phyloP scores from a whole-genome alignment of 495 filamentous ascomycete species.

The Aspergillus nidulans region DNA sequence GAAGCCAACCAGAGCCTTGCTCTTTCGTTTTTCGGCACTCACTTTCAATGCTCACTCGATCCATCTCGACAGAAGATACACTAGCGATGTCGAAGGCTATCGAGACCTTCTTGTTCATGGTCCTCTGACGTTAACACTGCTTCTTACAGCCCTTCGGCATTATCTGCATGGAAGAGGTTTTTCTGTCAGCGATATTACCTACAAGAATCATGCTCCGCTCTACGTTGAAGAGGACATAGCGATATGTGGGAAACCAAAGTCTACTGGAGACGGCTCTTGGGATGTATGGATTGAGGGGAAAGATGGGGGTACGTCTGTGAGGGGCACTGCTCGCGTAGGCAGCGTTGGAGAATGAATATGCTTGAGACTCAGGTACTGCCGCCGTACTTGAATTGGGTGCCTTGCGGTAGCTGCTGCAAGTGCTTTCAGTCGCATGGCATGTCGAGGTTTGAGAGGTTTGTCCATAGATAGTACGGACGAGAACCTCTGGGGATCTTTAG shows the following conservation, averaged over 20 bases:
- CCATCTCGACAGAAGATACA: slow-evolving; percentile 73
- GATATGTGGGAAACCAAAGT: slow-evolving; percentile 50
- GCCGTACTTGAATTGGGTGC: too few relatives aligned
- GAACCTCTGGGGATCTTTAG: too few relatives aligned
- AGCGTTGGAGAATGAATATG: background rate
- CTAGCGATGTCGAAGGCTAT: slow-evolving; percentile 66
- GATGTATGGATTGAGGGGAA: slow-evolving; percentile 65
- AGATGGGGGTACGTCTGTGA: slow-evolving; percentile 58
- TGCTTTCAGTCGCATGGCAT: too few relatives aligned
- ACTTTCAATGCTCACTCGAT: slow-evolving; percentile 85
- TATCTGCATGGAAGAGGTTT: slow-evolving; percentile 34
- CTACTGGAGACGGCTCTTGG: slow-evolving; percentile 32
- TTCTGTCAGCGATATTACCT: slow-evolving; percentile 56
- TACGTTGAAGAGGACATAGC: slow-evolving; percentile 63
- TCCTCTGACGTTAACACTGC: slow-evolving; percentile 70
- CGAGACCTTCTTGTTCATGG: slow-evolving; percentile 77
- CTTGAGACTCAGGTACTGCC: too few relatives aligned
- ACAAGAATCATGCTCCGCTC: slow-evolving; percentile 78
- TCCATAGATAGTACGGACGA: too few relatives aligned
- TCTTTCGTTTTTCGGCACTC: slow-evolving; percentile 82
- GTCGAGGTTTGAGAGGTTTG: too few relatives aligned
- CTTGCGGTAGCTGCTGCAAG: too few relatives aligned
- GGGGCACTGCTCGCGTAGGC: slow-evolving; percentile 37
- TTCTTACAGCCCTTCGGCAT: slow-evolving; percentile 59
- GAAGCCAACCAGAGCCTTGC: slow-evolving; percentile 56